Evolutionary conservation across 139 green algal genomes (phyloP).

Genomic region (Auxenochlorella pyrenoidosa): DNA sequence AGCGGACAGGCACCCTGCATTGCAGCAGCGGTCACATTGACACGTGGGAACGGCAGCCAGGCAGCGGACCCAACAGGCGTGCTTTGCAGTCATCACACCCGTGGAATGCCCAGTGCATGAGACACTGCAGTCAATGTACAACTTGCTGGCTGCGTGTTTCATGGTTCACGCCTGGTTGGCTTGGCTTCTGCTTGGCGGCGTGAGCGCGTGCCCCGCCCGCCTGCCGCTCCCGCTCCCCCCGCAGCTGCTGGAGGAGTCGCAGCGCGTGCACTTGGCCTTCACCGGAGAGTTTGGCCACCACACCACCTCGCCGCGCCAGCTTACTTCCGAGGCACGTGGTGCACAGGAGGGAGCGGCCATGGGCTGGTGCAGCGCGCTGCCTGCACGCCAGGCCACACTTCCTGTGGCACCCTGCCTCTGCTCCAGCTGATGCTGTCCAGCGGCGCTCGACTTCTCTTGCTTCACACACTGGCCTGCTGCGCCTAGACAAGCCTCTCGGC

Average conservation of each 20-base stretch:
- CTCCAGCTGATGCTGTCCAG: not conserved
- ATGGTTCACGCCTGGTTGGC: too few species aligned
- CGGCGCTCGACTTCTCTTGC: too few species aligned
- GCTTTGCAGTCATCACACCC: not conserved
- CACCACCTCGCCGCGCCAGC: conserved; percentile 84
- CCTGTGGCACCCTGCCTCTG: not conserved
- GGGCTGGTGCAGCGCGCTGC: not conserved
- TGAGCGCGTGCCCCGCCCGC: too few species aligned
- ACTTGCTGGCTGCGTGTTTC: too few species aligned
- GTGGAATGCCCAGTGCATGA: too few species aligned
- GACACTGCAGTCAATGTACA: too few species aligned
- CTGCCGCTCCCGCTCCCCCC: not conserved
- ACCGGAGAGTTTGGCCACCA: conserved; percentile 92
- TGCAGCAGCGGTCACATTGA: not conserved
- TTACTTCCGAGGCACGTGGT: conserved; percentile 64
- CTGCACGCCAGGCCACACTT: not conserved
- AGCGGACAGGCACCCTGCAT: not conserved
- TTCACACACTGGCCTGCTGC: too few species aligned
- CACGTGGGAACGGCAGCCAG: not conserved
- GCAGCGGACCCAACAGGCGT: too few species aligned
- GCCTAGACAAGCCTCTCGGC: too few species aligned
- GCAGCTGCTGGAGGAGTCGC: conserved; percentile 52
- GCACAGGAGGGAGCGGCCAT: not conserved
- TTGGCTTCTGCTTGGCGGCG: too few species aligned
- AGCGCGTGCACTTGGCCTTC: conserved; percentile 79